Base-by-base conservation (phyloP, 345 rosid species). In the Capsella bursapastoris region DNA sequence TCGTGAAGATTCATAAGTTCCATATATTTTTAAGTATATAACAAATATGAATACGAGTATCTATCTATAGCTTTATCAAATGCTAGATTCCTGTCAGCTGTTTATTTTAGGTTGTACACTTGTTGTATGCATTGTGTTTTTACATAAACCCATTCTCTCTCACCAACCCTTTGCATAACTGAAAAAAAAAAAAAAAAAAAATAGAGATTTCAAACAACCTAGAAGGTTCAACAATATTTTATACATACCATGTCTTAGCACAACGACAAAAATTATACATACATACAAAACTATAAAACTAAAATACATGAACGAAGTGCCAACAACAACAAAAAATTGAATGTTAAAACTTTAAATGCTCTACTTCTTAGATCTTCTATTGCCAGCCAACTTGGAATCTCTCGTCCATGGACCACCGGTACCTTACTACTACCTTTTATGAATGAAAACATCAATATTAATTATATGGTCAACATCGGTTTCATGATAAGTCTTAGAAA, bases 361-460 rank as follows among this genome's bases (percentile, higher is more conserved):
- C 62, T 55, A 57, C 34, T 66, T 66, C 52, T 50, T 38, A 57
- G 72, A 57, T 74, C 72, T 74, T 66, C 66, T 58, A 66, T 47
- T 48, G 51, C 78, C 66, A 38, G 51, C 78, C 66, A 38, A 38
- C 65, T 15, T 29, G 43, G 35, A 25, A 57, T 48, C 60, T 48
- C 60, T 66, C 52, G 59, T 65, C 32, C 15, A 50, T 66, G 66
- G 78, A 57, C 66, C 71, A 56, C 71, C 11, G 25, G 25, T 22
- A 22, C 25, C 25, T 22, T 22, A 22, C 37, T 34, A 34, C 37
- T 14, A 57, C 78, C 72, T 74, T 22, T 74, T 45, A 45, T 35
- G 16, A n/a, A 45, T 35, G 16, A n/a, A 73, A 47, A 35, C 34
- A 74, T 44, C 50, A 64, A 34, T 34, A 34, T 34, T 34, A 22